Evolutionary conservation across 345 rosid genomes (phyloP).

Genomic region (Eucalyptus shirleyi): DNA sequence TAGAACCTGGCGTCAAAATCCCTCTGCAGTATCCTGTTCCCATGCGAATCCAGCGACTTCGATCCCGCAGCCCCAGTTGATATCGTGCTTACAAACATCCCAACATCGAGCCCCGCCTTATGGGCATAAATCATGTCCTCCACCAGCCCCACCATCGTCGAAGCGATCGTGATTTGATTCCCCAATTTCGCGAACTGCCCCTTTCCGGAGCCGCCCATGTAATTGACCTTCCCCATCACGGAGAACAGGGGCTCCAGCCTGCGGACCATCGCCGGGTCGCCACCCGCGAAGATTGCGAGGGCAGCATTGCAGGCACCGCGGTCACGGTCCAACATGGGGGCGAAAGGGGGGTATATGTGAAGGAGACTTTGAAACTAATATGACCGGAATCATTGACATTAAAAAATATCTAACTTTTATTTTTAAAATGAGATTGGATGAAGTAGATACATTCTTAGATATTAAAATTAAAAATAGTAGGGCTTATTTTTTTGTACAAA

Average conservation of each 20-base stretch:
- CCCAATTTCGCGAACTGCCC: constrained; percentile 77
- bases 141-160: constrained; percentile 76
- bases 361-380: no score
- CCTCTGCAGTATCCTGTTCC: constrained; percentile 57
- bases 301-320: constrained; percentile 61
- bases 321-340: constrained; percentile 67
- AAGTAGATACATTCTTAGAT: no score
- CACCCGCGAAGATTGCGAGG: constrained; percentile 71
- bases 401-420: no score
- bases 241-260: constrained; percentile 46
- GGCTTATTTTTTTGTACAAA: fast-evolving
- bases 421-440: no score
- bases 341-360: background rate
- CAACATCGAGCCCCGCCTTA: constrained; percentile 71
- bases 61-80: constrained; percentile 70
- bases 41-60: constrained; percentile 41
- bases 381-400: no score
- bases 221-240: constrained; percentile 61
- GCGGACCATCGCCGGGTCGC: constrained; percentile 31
- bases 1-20: constrained; percentile 82
- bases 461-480: no score
- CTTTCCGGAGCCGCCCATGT: constrained; percentile 76
- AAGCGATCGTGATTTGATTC: constrained; percentile 71
- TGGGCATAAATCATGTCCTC: constrained; percentile 72
- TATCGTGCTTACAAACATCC: constrained; percentile 46